Conservation (phyloP, 306 rosid species). For the Acmispon strigosus region DNA sequence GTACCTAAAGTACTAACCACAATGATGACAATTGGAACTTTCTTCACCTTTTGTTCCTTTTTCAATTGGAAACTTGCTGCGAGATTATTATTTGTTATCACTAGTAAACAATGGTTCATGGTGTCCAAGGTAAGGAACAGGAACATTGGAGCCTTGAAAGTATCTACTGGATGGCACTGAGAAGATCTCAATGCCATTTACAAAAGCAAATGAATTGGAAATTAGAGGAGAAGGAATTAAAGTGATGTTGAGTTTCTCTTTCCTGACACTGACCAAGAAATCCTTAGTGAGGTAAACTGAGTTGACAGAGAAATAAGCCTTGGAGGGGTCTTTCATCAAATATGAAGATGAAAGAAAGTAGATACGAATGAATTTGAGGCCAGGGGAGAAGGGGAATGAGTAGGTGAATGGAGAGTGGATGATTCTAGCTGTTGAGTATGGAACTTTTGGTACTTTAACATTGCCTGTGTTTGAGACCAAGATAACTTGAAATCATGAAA, state of each 20-base stretch:
- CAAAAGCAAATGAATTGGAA: slow-evolving; percentile 39
- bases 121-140: slow-evolving; percentile 24
- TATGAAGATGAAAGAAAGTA: slow-evolving; percentile 31
- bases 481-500: no score
- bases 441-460: slow-evolving; percentile 10
- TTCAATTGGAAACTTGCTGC: slow-evolving; percentile 16
- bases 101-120: not conserved
- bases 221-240: slow-evolving; percentile 29
- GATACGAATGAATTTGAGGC: slow-evolving; percentile 46
- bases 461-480: not conserved
- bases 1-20: slow-evolving; percentile 5
- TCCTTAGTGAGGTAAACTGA: slow-evolving; percentile 20
- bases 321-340: not conserved
- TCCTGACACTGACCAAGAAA: slow-evolving; percentile 26
- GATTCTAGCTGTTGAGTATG: slow-evolving; percentile 33
- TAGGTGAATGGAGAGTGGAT: slow-evolving; percentile 27
- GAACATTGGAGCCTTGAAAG: slow-evolving; percentile 13
- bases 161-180: slow-evolving; percentile 50
- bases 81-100: slow-evolving; percentile 22
- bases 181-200: slow-evolving; percentile 66
- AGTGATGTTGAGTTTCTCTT: slow-evolving; percentile 30
- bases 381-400: slow-evolving; percentile 33
- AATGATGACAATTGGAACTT: not conserved
- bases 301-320: slow-evolving; percentile 45
- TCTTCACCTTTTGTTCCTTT: not conserved